These are phyloP conservation scores for Prunella vulgaris DNA, from an alignment of 257 asterid species.

Conservation along the genomic window DNA sequence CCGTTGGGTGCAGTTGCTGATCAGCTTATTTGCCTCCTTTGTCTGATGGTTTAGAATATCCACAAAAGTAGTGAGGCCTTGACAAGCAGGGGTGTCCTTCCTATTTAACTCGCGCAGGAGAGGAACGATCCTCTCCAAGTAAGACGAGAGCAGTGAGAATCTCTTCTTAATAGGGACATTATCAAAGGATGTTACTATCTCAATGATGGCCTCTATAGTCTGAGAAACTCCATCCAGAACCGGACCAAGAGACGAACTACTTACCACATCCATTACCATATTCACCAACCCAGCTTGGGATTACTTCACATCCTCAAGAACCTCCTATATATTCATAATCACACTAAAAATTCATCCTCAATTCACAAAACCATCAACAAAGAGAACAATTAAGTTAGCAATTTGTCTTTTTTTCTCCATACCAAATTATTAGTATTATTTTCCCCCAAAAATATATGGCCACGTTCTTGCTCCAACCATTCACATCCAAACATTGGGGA, in stretches of 20 bases:
- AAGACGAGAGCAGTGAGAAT: conserved; percentile 42
- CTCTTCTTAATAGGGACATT: conserved; percentile 39
- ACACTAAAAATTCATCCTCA: background rate
- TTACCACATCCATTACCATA: conserved; percentile 29
- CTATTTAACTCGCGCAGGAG: conserved; percentile 37
- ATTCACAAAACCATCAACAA: background rate
- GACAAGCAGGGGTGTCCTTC: conserved; percentile 27
- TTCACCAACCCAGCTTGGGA: background rate
- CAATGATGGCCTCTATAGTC: conserved; percentile 36
- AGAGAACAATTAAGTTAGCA: background rate
- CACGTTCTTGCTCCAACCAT: background rate
- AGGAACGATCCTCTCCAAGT: conserved; percentile 40
- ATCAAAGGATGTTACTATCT: conserved; percentile 28
- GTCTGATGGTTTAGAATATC: conserved; percentile 36
- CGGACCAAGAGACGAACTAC: conserved; percentile 24
- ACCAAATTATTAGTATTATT: no score
- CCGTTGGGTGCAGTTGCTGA: conserved; percentile 39
- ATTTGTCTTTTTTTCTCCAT: no score
- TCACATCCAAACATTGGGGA: background rate
- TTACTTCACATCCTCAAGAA: background rate
- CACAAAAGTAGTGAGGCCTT: conserved; percentile 29
- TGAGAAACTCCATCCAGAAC: conserved; percentile 26
- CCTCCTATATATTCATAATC: background rate
- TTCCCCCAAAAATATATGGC: no score
- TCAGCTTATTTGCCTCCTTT: conserved; percentile 36